Percentiles rank a stretch among this genome's conserved stretches.
phyloP scores from a whole-genome alignment of 1,284 basidiomycete genomes.

The Hortiboletus rubellus region DNA sequence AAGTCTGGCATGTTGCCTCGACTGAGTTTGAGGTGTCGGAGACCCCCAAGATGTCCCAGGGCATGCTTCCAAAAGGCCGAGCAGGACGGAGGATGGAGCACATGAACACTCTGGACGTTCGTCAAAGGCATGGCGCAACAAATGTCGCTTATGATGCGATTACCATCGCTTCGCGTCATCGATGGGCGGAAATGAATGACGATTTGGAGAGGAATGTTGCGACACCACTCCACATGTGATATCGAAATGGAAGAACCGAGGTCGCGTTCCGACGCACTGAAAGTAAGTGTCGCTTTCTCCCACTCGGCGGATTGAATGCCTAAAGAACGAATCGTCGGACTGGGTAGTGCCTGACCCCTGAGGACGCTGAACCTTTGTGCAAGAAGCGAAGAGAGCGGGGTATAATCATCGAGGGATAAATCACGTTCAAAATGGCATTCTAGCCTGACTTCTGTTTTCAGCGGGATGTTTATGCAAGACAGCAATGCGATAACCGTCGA shows the following conservation, averaged over 20 bases:
- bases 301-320: background rate
- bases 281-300: background rate
- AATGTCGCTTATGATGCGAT: background rate
- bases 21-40: background rate
- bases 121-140: background rate
- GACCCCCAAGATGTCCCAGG: background rate
- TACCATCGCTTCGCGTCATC: too few species aligned
- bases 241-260: background rate
- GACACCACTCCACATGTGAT: background rate
- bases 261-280: background rate
- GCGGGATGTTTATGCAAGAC: constrained; percentile 1
- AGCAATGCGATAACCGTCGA: constrained; percentile 4
- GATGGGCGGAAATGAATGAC: background rate
- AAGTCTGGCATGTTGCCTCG: background rate
- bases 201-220: background rate
- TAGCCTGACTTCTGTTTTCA: background rate
- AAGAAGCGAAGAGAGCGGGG: background rate
- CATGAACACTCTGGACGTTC: background rate
- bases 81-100: background rate
- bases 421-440: background rate
- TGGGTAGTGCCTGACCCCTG: too few species aligned
- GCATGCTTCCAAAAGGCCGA: background rate
- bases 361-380: background rate
- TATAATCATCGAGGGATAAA: background rate
- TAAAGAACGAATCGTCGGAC: background rate